Conservation (phyloP, 1,139 yeast genomes). For the Blastobotrys arbuscula region DNA sequence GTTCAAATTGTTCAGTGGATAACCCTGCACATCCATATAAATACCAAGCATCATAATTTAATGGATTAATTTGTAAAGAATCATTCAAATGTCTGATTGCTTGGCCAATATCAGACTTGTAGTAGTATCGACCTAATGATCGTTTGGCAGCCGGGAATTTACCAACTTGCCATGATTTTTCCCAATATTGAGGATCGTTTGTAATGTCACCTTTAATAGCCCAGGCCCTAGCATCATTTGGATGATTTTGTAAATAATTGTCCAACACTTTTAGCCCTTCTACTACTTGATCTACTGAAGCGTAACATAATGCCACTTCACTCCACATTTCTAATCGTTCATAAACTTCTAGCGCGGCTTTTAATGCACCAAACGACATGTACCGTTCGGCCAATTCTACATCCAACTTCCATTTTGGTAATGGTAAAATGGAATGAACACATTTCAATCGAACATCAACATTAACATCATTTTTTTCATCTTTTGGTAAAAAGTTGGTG, state of each 20-base stretch:
- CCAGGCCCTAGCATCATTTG: constrained; percentile 78
- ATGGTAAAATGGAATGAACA: constrained; percentile 67
- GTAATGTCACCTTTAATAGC: constrained; percentile 83
- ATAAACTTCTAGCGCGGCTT: constrained; percentile 86
- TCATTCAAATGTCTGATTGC: constrained; percentile 71
- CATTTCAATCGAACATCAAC: constrained; percentile 54
- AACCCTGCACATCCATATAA: constrained; percentile 89
- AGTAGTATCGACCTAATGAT: constrained; percentile 68
- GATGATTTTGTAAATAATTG: constrained; percentile 51
- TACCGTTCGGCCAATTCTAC: constrained; percentile 78
- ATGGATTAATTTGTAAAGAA: constrained; percentile 68
- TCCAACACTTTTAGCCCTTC: constrained; percentile 59
- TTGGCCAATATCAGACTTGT: constrained; percentile 47
- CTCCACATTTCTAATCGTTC: constrained; percentile 70
- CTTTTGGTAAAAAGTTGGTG: constrained; percentile 54
- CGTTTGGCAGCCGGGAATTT: constrained; percentile 81
- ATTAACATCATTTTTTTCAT: constrained; percentile 31
- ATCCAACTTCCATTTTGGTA: constrained; percentile 87
- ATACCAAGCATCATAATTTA: constrained; percentile 81
- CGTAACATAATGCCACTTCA: constrained; percentile 88
- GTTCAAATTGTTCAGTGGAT: constrained; percentile 62
- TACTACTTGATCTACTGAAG: constrained; percentile 71
- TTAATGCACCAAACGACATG: constrained; percentile 77
- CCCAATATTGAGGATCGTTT: constrained; percentile 74
- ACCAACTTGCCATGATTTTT: constrained; percentile 81